Conservation (phyloP, 306 rosid genomes). For the Rosa chinensis region DNA sequence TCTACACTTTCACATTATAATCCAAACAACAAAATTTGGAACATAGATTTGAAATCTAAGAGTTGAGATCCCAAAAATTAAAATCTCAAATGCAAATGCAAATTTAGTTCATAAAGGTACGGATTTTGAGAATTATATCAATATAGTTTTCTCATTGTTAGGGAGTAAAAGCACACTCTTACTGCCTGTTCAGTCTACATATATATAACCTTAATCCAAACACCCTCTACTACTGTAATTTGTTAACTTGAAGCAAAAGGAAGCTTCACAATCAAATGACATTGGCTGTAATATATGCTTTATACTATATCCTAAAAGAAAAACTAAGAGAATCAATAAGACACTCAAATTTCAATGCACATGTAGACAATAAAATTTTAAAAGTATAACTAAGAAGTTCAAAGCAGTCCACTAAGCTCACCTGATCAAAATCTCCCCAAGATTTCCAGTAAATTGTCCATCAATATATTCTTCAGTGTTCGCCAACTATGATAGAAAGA, state of each 20-base stretch:
- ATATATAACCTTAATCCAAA: background rate
- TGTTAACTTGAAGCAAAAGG: background rate
- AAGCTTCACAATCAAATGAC: background rate
- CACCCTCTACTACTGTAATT: background rate
- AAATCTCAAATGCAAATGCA: background rate
- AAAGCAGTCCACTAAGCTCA: constrained; percentile 9
- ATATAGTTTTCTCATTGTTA: background rate
- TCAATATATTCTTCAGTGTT: constrained; percentile 58
- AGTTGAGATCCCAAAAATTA: background rate
- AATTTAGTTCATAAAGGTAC: background rate
- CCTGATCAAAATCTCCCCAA: constrained; percentile 63
- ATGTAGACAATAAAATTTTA: background rate
- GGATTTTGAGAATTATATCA: background rate
- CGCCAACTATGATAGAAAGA: constrained; percentile 36
- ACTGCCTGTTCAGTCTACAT: background rate
- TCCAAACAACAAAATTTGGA: background rate
- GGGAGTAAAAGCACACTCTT: background rate
- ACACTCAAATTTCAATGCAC: background rate
- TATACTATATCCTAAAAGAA: background rate
- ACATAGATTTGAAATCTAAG: background rate
- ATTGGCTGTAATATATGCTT: background rate
- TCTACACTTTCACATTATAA: background rate
- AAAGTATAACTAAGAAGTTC: background rate
- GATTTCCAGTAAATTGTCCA: constrained; percentile 52
- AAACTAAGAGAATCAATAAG: background rate